Base-by-base conservation (phyloP, 1,284 basidiomycete genomes). In the Ceratobasidium sp. region DNA sequence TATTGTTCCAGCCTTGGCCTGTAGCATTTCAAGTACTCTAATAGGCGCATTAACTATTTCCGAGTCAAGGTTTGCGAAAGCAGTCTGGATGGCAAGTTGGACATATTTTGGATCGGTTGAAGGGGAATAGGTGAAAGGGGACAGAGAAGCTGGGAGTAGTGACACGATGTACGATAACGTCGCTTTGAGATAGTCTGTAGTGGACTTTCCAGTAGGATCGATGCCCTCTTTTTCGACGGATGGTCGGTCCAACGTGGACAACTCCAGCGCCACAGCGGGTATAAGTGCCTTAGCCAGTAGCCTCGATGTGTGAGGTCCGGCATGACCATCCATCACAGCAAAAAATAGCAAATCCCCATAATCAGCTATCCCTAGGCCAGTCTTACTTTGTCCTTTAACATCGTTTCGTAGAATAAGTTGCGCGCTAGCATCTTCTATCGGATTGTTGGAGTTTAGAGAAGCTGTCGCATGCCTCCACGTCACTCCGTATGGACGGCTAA, bases 241-340 rank as follows among this genome's bases (percentile, higher is more conserved):
- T 3, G 88, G 84, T 26, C 87, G 84, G 53, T 86, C 85, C 40
- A 93, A 86, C 28, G 86, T 84, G 4, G 89, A 87, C 40, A 99
- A 90, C 83, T 97, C 93, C 67, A 96, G 87, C 0, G 93, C 91
- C 68, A 98, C 92, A 13, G 95, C 94, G 46, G 95, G 95, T 80
- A 99, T 95, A 79, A 99, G 90, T 55, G 94, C 90, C 73, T 93
- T 92, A 1, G 94, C 93, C 44, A 99, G 91, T 42, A 98, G 88
- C 78, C 91, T 90, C 4, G 95, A 96, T 0, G 98, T 99, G 77
- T 95, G 90, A 80, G 83, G 89, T 0, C 96, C 98, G 1, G 91
- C 89, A 84, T 99, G 98, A 1, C 98, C 98, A 83, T 99, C 98
- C 90, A 97, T 93, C 40, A 98, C 92, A 1, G 94, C 88, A 82